Percentiles rank a stretch among this genome's conserved stretches.
Evolutionary conservation across 1,284 basidiomycete species (phyloP).

Genomic region (Malassezia caprae): DNA sequence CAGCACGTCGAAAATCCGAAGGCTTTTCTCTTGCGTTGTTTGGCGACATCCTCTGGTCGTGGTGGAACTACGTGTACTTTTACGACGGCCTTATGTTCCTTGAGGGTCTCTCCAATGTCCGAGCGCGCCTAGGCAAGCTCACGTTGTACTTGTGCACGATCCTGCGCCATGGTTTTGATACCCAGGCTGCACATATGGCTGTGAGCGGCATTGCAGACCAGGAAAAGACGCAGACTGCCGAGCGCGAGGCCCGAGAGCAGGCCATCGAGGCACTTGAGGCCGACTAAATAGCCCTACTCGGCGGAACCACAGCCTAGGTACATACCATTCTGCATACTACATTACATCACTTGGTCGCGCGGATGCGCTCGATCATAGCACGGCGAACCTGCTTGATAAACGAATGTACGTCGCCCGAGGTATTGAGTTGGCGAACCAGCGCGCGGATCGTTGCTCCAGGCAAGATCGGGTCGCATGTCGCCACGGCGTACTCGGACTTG

Average conservation of each 20-base stretch:
- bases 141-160: slow-evolving; percentile 6
- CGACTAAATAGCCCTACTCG: background rate
- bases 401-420: slow-evolving; percentile 27
- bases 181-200: slow-evolving; percentile 8
- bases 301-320: background rate
- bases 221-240: slow-evolving; percentile 1
- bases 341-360: background rate
- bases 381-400: slow-evolving; percentile 20
- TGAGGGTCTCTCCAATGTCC: slow-evolving; percentile 33
- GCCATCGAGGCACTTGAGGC: background rate
- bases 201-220: slow-evolving; percentile 13
- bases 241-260: background rate
- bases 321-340: background rate
- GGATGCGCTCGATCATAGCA: slow-evolving; percentile 4
- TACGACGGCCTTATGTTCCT: slow-evolving; percentile 39
- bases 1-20: slow-evolving; percentile 19
- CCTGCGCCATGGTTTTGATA: slow-evolving; percentile 7
- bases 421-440: slow-evolving; percentile 26
- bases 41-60: slow-evolving; percentile 54
- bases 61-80: slow-evolving; percentile 37
- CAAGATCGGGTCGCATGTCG: slow-evolving; percentile 4
- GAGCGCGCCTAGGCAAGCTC: slow-evolving; percentile 6
- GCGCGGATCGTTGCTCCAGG: slow-evolving; percentile 12
- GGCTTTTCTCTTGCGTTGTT: slow-evolving; percentile 50
- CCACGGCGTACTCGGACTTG: background rate